These are phyloP conservation scores for Tulasnella sp. DNA, from an alignment of 768 basidiomycete species.

Conservation along the genomic window DNA sequence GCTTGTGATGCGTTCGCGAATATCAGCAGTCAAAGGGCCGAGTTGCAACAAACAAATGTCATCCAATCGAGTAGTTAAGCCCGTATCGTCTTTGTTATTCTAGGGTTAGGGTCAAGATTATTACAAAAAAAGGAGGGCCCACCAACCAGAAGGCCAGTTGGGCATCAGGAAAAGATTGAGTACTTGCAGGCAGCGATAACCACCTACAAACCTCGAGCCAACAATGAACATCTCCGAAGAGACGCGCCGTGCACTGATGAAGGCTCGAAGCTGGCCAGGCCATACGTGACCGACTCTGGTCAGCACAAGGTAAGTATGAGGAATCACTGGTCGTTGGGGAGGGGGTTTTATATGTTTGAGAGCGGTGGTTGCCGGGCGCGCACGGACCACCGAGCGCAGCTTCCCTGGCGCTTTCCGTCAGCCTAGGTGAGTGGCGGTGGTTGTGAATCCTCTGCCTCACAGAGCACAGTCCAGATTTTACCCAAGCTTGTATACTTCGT, in stretches of 20 bases:
- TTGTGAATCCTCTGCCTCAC: too few relatives aligned
- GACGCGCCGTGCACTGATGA: constrained; percentile 16
- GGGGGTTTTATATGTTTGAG: background rate
- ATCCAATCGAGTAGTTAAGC: too few relatives aligned
- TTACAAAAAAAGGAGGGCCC: background rate
- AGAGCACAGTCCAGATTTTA: too few relatives aligned
- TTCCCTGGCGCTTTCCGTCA: too few relatives aligned
- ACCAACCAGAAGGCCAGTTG: constrained; percentile 12
- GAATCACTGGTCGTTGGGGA: background rate
- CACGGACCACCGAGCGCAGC: too few relatives aligned
- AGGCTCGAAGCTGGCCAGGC: background rate
- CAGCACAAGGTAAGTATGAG: constrained; percentile 18
- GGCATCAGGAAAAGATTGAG: constrained; percentile 17
- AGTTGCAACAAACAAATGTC: too few relatives aligned
- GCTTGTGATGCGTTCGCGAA: too few relatives aligned
- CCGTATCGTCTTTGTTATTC: too few relatives aligned
- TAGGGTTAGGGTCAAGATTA: background rate
- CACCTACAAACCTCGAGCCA: constrained; percentile 5
- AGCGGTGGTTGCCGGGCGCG: too few relatives aligned
- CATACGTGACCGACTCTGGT: background rate
- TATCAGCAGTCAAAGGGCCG: too few relatives aligned
- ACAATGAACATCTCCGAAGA: background rate
- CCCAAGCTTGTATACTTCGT: too few relatives aligned
- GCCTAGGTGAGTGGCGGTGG: too few relatives aligned
- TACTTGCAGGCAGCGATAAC: constrained; percentile 7